Evolutionary conservation across 2,329 filamentous ascomycete species (phyloP).

Genomic region (Drechslerella dactyloides): DNA sequence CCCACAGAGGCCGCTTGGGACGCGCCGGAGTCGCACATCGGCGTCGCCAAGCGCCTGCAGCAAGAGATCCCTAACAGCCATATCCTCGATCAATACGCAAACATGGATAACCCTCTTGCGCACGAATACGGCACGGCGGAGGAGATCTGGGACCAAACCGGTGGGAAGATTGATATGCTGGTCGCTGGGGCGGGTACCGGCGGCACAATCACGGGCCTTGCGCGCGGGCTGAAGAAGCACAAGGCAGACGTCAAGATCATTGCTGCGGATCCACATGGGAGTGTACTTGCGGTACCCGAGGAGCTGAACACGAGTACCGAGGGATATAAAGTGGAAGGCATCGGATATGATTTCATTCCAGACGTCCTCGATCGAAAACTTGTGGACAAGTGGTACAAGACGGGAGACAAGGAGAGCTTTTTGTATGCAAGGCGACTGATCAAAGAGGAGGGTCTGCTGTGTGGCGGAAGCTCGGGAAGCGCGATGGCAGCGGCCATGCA

Average conservation of each 20-base stretch:
- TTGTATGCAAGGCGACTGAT: slow-evolving; percentile 87
- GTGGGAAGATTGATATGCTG: slow-evolving; percentile 79
- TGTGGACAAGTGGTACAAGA: slow-evolving; percentile 98
- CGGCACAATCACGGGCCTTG: slow-evolving; percentile 90
- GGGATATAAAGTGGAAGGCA: slow-evolving; percentile 96
- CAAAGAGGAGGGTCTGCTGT: slow-evolving; percentile 88
- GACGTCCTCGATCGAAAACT: slow-evolving; percentile 81
- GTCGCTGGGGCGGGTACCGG: slow-evolving; percentile 94
- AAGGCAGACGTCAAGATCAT: slow-evolving; percentile 84
- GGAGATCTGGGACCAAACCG: slow-evolving; percentile 93
- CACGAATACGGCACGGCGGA: slow-evolving; percentile 94
- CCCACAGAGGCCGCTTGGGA: slow-evolving; percentile 96
- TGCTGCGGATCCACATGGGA: slow-evolving; percentile 89
- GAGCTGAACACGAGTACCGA: slow-evolving; percentile 78
- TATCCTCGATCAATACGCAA: slow-evolving; percentile 95
- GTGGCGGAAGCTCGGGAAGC: slow-evolving; percentile 91
- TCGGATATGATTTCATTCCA: slow-evolving; percentile 97
- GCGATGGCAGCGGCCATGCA: slow-evolving; percentile 72
- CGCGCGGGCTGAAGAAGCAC: slow-evolving; percentile 81
- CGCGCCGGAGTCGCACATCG: slow-evolving; percentile 93
- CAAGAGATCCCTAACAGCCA: slow-evolving; percentile 97
- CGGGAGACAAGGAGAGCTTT: slow-evolving; percentile 89
- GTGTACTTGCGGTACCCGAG: slow-evolving; percentile 83
- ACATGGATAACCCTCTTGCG: slow-evolving; percentile 86
- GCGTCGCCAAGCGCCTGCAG: slow-evolving; percentile 84